Base-by-base conservation (phyloP, 177 flowering plant genomes). In the Vitis hybrid region DNA sequence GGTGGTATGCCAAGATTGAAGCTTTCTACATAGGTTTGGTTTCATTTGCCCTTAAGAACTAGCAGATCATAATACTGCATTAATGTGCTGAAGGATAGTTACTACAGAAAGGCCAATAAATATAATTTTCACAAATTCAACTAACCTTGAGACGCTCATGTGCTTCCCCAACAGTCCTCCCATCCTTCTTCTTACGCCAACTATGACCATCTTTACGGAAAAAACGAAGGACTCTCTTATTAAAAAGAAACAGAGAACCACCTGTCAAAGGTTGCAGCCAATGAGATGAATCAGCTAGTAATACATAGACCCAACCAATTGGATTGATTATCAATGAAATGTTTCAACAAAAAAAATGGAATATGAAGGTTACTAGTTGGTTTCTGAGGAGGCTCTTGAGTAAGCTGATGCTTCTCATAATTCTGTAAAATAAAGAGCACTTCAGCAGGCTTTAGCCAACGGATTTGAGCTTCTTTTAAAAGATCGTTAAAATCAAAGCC, bases 361-460 rank as follows among this genome's bases (percentile, higher is more conserved):
- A 21, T 51, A 50, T 3, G 50, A 71, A 26, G 60, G 26, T 78
- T 83, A 92, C 98, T 80, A 2, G 84, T 71, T 51, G 99, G 98
- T 69, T 81, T 78, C 65, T 87, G 87, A 69, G 91, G 89, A 4
- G 86, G 64, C 81, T 87, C 80, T 48, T 78, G 75, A 4, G 84
- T 82, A 23, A 95, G 70, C 72, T 82, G 76, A 75, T 76, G 76
- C 55, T 73, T 77, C 61, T 85, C 91, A 75, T 87, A 82, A 77
- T 88, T 93, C 68, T 86, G 86, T 65, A 95, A 70, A 56, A 95
- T 88, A 74, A 73, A 91, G 50, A 69, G 77, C 32, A 95, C 92
- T 75, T 95, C 99, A 23, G 85, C 87, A 34, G 98, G 90, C 82
- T 88, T 95, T 79, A 95, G 78, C 99, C 99, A 95, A 19, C 99